These are phyloP conservation scores for Candida silvatica DNA, from an alignment of 805 yeast species.

Conservation along the genomic window DNA sequence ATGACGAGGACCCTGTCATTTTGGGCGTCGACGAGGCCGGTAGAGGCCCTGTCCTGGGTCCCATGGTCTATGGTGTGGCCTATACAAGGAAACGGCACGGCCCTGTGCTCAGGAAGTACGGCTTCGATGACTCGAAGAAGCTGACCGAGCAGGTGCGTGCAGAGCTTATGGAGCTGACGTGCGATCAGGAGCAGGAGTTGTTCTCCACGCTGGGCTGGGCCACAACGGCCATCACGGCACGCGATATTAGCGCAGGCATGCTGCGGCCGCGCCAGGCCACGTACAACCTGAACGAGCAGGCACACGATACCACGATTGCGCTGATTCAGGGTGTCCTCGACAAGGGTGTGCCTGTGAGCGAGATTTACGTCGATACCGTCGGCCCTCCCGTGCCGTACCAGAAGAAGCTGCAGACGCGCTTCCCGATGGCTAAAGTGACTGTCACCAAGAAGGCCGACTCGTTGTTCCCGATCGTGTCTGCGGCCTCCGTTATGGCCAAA, in stretches of 20 bases:
- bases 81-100: conserved; percentile 57
- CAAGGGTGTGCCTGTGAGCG: conserved; percentile 53
- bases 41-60: conserved; percentile 95
- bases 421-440: conserved; percentile 52
- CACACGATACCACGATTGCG: conserved; percentile 87
- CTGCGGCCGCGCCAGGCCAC: conserved; percentile 41
- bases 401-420: conserved; percentile 55
- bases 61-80: conserved; percentile 93
- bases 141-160: conserved; percentile 66
- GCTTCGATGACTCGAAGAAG: conserved; percentile 91
- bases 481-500: conserved; percentile 93
- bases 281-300: conserved; percentile 86
- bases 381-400: conserved; percentile 91
- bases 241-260: conserved; percentile 88
- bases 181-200: conserved; percentile 36
- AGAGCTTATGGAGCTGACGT: conserved; percentile 47
- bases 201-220: conserved; percentile 74
- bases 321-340: conserved; percentile 59
- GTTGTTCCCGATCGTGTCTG: conserved; percentile 82
- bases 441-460: conserved; percentile 96
- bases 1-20: conserved; percentile 30
- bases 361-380: conserved; percentile 88
- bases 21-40: conserved; percentile 99
- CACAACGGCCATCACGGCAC: conserved; percentile 74
- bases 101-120: conserved; percentile 45